These are phyloP conservation scores for Cercophora newfieldiana DNA, from an alignment of 495 filamentous ascomycete species.

Conservation along the genomic window DNA sequence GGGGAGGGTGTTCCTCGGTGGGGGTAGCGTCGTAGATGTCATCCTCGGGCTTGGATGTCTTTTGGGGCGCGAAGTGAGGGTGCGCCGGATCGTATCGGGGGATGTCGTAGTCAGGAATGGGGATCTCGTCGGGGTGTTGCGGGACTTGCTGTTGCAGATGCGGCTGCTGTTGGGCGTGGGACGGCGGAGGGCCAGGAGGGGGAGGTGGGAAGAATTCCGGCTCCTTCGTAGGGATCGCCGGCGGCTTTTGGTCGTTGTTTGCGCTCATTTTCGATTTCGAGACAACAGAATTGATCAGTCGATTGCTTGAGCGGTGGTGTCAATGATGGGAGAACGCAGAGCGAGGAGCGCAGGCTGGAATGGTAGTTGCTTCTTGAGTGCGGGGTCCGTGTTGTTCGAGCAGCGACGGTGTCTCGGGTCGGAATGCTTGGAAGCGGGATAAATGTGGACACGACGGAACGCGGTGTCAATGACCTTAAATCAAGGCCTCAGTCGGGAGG, in stretches of 20 bases:
- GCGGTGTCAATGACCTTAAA: neutral
- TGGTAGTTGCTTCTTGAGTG: neutral
- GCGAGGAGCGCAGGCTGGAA: neutral
- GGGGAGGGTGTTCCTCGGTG: constrained; percentile 25
- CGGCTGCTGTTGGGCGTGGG: neutral
- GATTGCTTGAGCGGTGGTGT: neutral
- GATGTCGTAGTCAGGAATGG: constrained; percentile 33
- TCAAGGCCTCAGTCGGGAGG: neutral
- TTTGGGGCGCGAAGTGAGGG: constrained; percentile 26
- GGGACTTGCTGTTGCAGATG: neutral
- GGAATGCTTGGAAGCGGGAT: neutral
- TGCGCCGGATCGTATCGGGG: constrained; percentile 30
- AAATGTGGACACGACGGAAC: neutral
- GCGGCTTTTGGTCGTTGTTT: constrained; percentile 21
- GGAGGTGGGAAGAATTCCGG: constrained; percentile 26
- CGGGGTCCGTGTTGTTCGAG: neutral
- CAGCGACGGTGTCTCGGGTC: neutral
- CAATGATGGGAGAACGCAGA: neutral
- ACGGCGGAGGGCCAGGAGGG: constrained; percentile 26
- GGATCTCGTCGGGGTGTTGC: constrained; percentile 30
- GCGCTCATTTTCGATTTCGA: constrained; percentile 20
- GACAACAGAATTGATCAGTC: neutral
- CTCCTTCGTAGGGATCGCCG: constrained; percentile 13
- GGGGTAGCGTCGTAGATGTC: constrained; percentile 35
- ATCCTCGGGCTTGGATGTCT: neutral